Evolutionary conservation across 495 filamentous ascomycete species (phyloP).

Genomic region (Neurospora tetrasperma): DNA sequence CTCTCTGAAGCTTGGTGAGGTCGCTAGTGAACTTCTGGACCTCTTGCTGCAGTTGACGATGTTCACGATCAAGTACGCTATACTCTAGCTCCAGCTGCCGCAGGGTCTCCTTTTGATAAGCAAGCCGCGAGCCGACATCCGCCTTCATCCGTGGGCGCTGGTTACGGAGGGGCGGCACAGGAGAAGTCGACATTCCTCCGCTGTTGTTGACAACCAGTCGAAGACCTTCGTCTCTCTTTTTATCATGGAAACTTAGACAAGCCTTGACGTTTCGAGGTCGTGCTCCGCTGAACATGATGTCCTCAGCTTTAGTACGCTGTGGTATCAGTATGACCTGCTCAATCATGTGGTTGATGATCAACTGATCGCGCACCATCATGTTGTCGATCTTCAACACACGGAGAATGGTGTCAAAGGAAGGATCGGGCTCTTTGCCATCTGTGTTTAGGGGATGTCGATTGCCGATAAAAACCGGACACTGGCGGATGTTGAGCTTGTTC

Average conservation of each 20-base stretch:
- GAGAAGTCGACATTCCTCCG: slow-evolving; percentile 28
- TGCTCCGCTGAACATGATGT: slow-evolving; percentile 55
- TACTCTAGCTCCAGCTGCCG: slow-evolving; percentile 37
- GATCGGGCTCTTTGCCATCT: slow-evolving; percentile 60
- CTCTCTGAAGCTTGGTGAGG: slow-evolving; percentile 43
- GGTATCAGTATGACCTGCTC: slow-evolving; percentile 79
- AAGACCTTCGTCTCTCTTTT: slow-evolving; percentile 51
- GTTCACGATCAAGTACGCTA: slow-evolving; percentile 22
- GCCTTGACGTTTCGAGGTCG: slow-evolving; percentile 59
- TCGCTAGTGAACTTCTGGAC: slow-evolving; percentile 49
- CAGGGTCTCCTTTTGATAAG: slow-evolving; percentile 34
- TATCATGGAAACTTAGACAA: slow-evolving; percentile 53
- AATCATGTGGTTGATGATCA: slow-evolving; percentile 73
- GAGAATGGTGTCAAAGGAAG: slow-evolving; percentile 62
- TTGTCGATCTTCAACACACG: slow-evolving; percentile 75
- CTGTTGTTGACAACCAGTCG: slow-evolving; percentile 43
- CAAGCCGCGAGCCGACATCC: slow-evolving; percentile 58
- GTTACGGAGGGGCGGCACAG: slow-evolving; percentile 17
- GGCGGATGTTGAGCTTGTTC: slow-evolving; percentile 40
- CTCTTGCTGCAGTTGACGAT: slow-evolving; percentile 41
- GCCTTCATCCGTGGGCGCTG: slow-evolving; percentile 67
- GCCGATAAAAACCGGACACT: slow-evolving; percentile 57
- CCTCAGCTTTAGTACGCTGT: slow-evolving; percentile 50
- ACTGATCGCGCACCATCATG: slow-evolving; percentile 60
- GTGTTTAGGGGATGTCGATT: slow-evolving; percentile 49